A percentile compares a stretch with the other conserved stretches of the same genome.
phyloP scores from a whole-genome alignment of 169 alveolate species.

The Amoebophrya sp. region DNA sequence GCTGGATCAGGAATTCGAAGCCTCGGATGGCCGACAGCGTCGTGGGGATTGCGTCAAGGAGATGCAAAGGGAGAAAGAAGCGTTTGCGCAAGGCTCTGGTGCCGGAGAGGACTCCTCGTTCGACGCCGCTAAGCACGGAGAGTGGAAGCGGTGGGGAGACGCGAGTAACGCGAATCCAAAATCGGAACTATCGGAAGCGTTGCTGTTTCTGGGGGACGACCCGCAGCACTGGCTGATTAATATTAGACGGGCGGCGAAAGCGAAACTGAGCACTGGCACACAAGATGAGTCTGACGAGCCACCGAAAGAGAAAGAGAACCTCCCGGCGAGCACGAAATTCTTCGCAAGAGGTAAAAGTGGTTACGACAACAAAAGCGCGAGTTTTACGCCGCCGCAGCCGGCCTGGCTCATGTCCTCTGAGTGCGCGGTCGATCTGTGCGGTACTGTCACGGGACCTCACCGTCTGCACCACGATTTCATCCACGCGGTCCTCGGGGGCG shows the following conservation, averaged over 20 bases:
- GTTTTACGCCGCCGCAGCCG: neutral
- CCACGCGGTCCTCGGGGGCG: neutral
- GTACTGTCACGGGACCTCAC: neutral
- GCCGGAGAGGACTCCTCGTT: neutral
- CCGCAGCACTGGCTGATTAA: neutral
- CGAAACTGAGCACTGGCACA: too few species aligned
- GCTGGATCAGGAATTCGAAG: too few species aligned
- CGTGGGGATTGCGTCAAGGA: neutral
- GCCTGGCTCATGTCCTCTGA: neutral
- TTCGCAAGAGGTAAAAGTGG: too few species aligned
- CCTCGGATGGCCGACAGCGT: neutral
- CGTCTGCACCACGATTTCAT: neutral
- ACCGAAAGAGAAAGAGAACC: too few species aligned
- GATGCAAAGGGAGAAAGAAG: too few species aligned
- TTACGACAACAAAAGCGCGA: too few species aligned
- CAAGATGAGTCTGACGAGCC: too few species aligned
- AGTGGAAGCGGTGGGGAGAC: neutral
- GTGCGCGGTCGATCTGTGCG: neutral
- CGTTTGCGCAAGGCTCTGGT: too few species aligned
- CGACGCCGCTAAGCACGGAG: neutral
- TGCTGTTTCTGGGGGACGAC: neutral
- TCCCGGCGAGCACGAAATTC: too few species aligned
- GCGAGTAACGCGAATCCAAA: neutral
- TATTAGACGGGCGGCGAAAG: neutral
- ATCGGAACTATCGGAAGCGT: neutral